Evolutionary conservation across 2,329 filamentous ascomycete genomes (phyloP), one percentile per base, ranked within the genome.

Genomic region (Colletotrichum tropicicola): DNA sequence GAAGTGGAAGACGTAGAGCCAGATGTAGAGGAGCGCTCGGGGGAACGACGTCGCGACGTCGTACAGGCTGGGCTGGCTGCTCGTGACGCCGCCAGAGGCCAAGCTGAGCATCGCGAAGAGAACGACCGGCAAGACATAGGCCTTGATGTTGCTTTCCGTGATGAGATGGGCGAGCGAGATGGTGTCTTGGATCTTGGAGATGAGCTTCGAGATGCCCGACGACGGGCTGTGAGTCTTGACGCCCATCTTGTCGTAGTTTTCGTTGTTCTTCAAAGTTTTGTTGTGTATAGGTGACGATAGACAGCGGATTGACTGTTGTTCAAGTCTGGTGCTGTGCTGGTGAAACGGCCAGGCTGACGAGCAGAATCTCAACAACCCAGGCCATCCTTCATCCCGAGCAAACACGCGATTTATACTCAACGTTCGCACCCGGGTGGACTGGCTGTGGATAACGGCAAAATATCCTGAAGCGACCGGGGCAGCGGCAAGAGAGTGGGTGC

Each of bases 1-100:
- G 67, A 79, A 80, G 45, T 48, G 45, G 45, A 48, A 48, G 45
- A 48, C 45, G 45, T 48, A 48, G 45, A 48, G 45, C 45, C 45
- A 48, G 45, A 48, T 48, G 45, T 32, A 48, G 27, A 48, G 45
- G 8, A 48, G 45, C 9, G 45, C 45, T 17, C 45, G 27, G 23
- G 45, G 45, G 27, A 48, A 48, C n/a, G 45, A 48, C 3, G 45
- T 17, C 45, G 45, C 45, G 25, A 48, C 45, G 45, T 48, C 45
- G 23, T 15, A 27, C 45, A 23, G 28, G 45, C 45, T 48, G 45
- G 45, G 45, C n/a, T 23, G 28, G 25, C 5, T 48, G 45, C 27
- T 28, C 25, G 45, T 48, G 23, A 48, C 45, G 25, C 45, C 45
- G 7, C 45, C 45, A 9, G 45, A 48, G 23, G 45, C 45, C 45